Evolutionary conservation across 208 protist genomes (phyloP).

Genomic region (Leishmania gerbilli): DNA sequence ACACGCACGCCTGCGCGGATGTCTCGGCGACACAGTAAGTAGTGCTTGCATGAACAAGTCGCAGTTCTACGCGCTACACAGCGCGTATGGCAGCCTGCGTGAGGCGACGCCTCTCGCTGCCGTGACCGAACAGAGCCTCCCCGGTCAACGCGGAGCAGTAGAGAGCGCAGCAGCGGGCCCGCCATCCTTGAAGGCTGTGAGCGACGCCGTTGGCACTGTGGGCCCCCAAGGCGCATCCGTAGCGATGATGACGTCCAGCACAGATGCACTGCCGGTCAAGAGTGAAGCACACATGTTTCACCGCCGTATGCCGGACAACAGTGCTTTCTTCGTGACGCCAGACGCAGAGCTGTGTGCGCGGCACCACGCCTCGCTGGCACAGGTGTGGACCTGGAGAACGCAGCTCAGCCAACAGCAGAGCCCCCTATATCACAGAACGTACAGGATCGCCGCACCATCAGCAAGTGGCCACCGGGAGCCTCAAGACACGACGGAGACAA

Average conservation of each 20-base stretch:
- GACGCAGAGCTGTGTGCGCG: constrained; percentile 12
- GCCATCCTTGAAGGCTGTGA: not conserved
- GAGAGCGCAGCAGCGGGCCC: not conserved
- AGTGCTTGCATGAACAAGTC: not conserved
- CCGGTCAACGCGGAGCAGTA: not conserved
- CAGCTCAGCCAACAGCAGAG: constrained; percentile 3
- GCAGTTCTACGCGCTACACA: not conserved
- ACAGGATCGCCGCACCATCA: not conserved
- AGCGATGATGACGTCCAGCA: not conserved
- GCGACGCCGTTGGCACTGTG: not conserved
- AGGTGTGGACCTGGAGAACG: constrained; percentile 9
- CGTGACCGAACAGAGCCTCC: not conserved
- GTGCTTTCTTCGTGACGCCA: constrained; percentile 4
- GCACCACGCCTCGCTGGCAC: constrained; percentile 7
- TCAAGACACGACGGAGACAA: not conserved
- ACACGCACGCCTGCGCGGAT: not conserved
- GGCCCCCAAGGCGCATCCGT: no score
- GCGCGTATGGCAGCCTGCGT: constrained; percentile 5
- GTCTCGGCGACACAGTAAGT: not conserved
- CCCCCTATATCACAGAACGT: not conserved
- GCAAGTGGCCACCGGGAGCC: not conserved
- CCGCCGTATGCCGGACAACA: not conserved
- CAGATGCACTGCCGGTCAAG: not conserved
- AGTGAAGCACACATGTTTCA: not conserved
- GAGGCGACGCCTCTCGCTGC: not conserved